A percentile compares a stretch with the other conserved stretches of the same genome.
phyloP scores from a whole-genome alignment of 257 asterid species.

The Lycium ferocissimum region DNA sequence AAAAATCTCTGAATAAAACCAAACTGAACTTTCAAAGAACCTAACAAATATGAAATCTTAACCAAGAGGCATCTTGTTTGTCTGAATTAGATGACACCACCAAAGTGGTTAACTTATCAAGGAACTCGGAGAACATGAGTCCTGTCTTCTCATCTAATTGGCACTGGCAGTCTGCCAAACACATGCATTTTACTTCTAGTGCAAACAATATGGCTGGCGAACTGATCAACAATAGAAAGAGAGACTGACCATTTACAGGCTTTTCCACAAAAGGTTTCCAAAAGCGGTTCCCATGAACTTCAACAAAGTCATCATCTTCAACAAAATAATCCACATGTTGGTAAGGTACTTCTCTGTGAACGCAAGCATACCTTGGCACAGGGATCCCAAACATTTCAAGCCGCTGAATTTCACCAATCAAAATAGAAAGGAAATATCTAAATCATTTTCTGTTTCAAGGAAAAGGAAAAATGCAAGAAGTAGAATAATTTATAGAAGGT shows the following conservation, averaged over 20 bases:
- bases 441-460: not conserved
- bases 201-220: not conserved
- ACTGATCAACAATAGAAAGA: not conserved
- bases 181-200: slow-evolving; percentile 1
- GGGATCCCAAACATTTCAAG: slow-evolving; percentile 88
- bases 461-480: not conserved
- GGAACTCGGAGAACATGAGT: not conserved
- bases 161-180: not conserved
- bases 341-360: slow-evolving; percentile 76
- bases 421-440: not conserved
- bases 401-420: slow-evolving; percentile 54
- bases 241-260: slow-evolving; percentile 74
- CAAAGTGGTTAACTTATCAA: slow-evolving; percentile 19
- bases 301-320: slow-evolving; percentile 97
- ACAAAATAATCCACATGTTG: slow-evolving; percentile 87
- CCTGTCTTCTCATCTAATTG: slow-evolving; percentile 9
- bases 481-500: slow-evolving; percentile 15
- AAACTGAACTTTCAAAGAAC: not conserved
- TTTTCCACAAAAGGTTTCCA: slow-evolving; percentile 99
- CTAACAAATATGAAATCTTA: slow-evolving; percentile 11
- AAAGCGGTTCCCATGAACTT: slow-evolving; percentile 82
- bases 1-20: not conserved
- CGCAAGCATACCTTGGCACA: slow-evolving; percentile 90
- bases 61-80: slow-evolving; percentile 22
- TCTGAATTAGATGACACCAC: not conserved